These are phyloP conservation scores for Hypoxylon fuscum DNA, from an alignment of 495 filamentous ascomycete genomes.

Conservation along the genomic window DNA sequence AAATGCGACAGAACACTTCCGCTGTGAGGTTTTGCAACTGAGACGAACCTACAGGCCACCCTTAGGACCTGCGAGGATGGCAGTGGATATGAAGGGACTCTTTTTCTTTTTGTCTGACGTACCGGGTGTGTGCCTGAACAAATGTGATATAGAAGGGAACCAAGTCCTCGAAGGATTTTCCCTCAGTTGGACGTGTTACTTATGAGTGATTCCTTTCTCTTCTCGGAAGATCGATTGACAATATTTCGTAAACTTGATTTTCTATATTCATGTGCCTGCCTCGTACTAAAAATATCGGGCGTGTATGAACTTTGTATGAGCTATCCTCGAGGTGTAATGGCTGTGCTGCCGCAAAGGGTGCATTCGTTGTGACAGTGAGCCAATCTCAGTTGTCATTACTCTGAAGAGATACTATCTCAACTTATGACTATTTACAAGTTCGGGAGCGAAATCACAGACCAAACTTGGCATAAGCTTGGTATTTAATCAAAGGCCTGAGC, in stretches of 20 bases:
- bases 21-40: constrained; percentile 12
- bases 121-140: constrained; percentile 8
- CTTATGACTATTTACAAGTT: no score
- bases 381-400: no score
- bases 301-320: no score
- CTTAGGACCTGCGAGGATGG: constrained; percentile 15
- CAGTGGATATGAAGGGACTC: constrained; percentile 28
- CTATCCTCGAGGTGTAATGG: no score
- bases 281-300: no score
- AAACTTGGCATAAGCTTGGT: no score
- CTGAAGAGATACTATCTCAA: no score
- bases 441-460: no score
- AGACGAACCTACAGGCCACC: constrained; percentile 6
- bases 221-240: constrained; percentile 23
- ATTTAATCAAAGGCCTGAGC: no score
- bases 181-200: constrained; percentile 19
- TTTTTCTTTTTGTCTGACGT: constrained; percentile 21
- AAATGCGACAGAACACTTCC: neutral
- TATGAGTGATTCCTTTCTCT: constrained; percentile 15
- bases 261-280: constrained; percentile 7
- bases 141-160: constrained; percentile 33
- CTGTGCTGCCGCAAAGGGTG: no score
- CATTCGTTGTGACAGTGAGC: no score
- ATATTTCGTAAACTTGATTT: constrained; percentile 16
- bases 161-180: constrained; percentile 14